Evolutionary conservation across 345 rosid species (phyloP).

Genomic region (Corchorus capsularis): DNA sequence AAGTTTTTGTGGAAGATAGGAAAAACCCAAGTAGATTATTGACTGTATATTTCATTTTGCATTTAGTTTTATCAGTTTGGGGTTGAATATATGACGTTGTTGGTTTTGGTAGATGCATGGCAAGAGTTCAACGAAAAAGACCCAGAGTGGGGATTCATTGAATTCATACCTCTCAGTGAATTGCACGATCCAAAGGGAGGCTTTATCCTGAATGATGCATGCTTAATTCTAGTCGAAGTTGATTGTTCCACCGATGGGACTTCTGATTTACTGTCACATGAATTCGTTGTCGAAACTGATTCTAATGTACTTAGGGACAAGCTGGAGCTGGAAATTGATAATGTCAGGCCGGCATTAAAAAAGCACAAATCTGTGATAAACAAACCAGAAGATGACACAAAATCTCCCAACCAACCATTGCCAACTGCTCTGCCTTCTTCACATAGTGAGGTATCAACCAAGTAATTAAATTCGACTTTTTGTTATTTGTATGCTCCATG

Average conservation of each 20-base stretch:
- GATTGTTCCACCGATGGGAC: background rate
- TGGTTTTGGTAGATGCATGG: too few species aligned
- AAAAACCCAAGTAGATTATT: too few species aligned
- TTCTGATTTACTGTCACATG: background rate
- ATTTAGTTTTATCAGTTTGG: too few species aligned
- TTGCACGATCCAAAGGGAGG: slow-evolving; percentile 55
- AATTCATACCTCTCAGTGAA: slow-evolving; percentile 58
- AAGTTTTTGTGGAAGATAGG: too few species aligned
- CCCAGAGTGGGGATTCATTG: slow-evolving; percentile 52
- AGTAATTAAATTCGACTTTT: too few species aligned
- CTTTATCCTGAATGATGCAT: slow-evolving; percentile 45
- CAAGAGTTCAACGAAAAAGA: too few species aligned
- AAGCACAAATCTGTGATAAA: too few species aligned
- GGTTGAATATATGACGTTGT: too few species aligned
- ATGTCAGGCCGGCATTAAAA: too few species aligned
- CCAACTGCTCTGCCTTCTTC: background rate
- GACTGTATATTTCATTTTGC: too few species aligned
- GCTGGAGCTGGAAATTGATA: background rate
- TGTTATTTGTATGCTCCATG: too few species aligned
- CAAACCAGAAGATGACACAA: too few species aligned
- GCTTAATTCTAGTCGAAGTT: background rate
- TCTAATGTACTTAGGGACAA: background rate
- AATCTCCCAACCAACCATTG: background rate
- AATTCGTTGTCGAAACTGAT: background rate
- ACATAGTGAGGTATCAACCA: background rate